Evolutionary conservation across 1,284 basidiomycete species (phyloP).

Genomic region (Volvariella volvacea): DNA sequence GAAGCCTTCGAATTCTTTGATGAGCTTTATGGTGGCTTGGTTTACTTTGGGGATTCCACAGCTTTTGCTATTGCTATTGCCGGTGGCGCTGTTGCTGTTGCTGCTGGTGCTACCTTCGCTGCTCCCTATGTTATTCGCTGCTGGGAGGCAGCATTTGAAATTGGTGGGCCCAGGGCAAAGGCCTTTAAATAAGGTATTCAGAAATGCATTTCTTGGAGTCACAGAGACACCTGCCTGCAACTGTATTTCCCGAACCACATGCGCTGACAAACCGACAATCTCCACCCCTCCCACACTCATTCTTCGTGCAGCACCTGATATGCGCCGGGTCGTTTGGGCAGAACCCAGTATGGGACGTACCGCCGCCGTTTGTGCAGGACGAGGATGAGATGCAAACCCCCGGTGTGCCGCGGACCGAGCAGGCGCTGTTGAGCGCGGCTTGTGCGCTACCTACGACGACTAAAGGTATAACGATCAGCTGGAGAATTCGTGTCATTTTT

Average conservation of each 20-base stretch:
- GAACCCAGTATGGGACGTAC: slow-evolving; percentile 10
- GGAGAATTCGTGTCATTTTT: too few species aligned
- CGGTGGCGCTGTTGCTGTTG: too few species aligned
- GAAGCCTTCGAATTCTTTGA: slow-evolving; percentile 26
- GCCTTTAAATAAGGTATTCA: slow-evolving; percentile 5
- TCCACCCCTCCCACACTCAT: slow-evolving; percentile 9
- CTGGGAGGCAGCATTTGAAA: slow-evolving; percentile 13
- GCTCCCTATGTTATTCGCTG: slow-evolving; percentile 8
- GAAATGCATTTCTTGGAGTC: neutral
- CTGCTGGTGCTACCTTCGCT: neutral
- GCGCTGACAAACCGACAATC: slow-evolving; percentile 7
- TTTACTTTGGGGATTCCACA: slow-evolving; percentile 15
- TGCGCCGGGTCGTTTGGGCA: slow-evolving; percentile 13
- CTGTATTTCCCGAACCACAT: slow-evolving; percentile 10
- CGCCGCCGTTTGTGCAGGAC: slow-evolving; percentile 7
- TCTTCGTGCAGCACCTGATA: slow-evolving; percentile 13
- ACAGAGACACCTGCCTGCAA: slow-evolving; percentile 9
- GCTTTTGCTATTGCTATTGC: too few species aligned
- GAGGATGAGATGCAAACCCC: slow-evolving; percentile 12
- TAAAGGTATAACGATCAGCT: too few species aligned
- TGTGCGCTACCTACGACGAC: neutral
- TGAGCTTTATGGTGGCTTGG: slow-evolving; percentile 20
- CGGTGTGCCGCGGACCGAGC: slow-evolving; percentile 10
- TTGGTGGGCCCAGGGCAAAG: slow-evolving; percentile 14
- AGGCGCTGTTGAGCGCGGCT: slow-evolving; percentile 12